Conservation (phyloP, 164 flowering plant genomes). For the Umbilicus rupestris region DNA sequence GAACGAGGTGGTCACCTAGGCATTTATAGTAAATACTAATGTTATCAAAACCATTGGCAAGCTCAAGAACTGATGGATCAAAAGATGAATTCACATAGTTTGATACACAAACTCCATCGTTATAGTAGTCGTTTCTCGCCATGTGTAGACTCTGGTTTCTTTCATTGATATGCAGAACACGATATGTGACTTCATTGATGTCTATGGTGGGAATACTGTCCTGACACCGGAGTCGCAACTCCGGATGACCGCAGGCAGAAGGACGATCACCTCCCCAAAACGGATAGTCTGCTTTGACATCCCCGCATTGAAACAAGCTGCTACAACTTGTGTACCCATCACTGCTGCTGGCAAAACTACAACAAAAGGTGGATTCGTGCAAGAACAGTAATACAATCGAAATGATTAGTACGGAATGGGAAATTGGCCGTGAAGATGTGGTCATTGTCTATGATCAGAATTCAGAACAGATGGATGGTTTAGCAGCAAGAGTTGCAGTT, state of each 20-base stretch:
- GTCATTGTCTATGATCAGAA: too few species aligned
- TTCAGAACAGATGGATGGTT: too few species aligned
- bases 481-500: too few species aligned
- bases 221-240: conserved; percentile 23
- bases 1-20: conserved; percentile 9
- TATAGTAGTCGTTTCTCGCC: conserved; percentile 22
- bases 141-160: conserved; percentile 7
- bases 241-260: conserved; percentile 28
- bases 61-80: neutral
- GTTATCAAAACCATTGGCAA: conserved; percentile 3
- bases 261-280: conserved; percentile 32
- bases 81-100: conserved; percentile 3
- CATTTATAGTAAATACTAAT: conserved; percentile 22
- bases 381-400: too few species aligned
- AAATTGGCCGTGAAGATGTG: too few species aligned
- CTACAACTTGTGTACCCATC: conserved; percentile 19
- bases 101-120: conserved; percentile 7
- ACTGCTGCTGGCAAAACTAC: too few species aligned
- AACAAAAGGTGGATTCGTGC: too few species aligned
- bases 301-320: conserved; percentile 16
- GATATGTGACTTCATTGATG: conserved; percentile 6
- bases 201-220: conserved; percentile 10
- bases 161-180: conserved; percentile 16
- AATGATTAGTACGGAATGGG: too few species aligned
- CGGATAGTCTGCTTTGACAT: conserved; percentile 25